A percentile compares a stretch with the other conserved stretches of the same genome.
Conservation (phyloP, 2,329 filamentous ascomycete genomes). For the Colletotrichum sp. region DNA sequence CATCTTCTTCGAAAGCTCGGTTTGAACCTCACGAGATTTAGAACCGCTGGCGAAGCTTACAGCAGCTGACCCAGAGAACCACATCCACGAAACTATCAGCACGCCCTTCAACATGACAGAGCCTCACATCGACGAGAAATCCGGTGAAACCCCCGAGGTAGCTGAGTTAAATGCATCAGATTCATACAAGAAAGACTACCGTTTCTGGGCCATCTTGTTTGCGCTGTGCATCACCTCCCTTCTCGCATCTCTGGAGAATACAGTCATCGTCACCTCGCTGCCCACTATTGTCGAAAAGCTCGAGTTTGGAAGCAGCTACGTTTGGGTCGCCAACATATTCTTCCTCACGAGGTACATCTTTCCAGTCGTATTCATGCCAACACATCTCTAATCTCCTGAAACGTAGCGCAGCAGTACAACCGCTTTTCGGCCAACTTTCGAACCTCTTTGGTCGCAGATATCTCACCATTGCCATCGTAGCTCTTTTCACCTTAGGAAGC, state of each 20-base stretch:
- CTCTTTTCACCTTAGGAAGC: conserved; percentile 56
- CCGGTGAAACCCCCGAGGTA: background rate
- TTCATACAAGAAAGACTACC: conserved; percentile 15
- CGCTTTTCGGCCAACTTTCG: conserved; percentile 53
- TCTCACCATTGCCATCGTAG: conserved; percentile 42
- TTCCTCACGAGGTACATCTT: conserved; percentile 24
- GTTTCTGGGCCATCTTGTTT: conserved; percentile 32
- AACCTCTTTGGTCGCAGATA: conserved; percentile 58
- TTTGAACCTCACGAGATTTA: background rate
- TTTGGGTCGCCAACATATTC: conserved; percentile 30
- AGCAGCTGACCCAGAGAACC: background rate
- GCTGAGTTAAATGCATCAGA: background rate
- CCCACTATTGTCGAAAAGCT: conserved; percentile 27
- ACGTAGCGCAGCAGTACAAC: conserved; percentile 44
- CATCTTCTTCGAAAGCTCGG: background rate
- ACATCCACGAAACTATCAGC: background rate
- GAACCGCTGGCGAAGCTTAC: background rate
- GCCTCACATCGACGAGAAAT: background rate
- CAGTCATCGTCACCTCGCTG: conserved; percentile 30
- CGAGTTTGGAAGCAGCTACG: conserved; percentile 21
- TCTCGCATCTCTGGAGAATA: conserved; percentile 22
- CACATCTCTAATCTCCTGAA: background rate
- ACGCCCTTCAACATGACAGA: background rate
- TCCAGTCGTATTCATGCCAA: background rate
- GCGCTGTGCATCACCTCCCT: conserved; percentile 25